Base-by-base conservation (phyloP, 2,329 filamentous ascomycete species). In the Fusarium vanettenii region DNA sequence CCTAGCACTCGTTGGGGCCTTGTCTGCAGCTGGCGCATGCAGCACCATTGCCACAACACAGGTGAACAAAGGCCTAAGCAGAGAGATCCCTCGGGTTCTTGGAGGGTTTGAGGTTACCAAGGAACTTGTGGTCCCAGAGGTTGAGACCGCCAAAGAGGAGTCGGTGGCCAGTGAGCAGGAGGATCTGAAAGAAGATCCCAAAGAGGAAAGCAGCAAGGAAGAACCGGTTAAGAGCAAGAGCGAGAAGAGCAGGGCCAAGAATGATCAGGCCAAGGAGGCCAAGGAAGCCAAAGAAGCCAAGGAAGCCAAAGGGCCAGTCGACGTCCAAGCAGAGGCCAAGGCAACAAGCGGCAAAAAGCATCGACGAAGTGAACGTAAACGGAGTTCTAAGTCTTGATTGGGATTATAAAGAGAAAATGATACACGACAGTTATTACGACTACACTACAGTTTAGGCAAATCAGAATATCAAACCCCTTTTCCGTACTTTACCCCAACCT, bases 341-440 rank as follows among this genome's bases (percentile, higher is more conserved):
- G 68, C 56, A 1, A 70, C 66, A 1, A 72, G 70, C 55, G 56
- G 71, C 64, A 74, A 65, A 50, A 74, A 72, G 50, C 71, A 74
- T 57, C 71, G 71, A 50, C 71, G 71, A 27, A 73, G 71, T 63
- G 71, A 74, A 35, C 71, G 71, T 8, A 73, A 73, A 59, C 71
- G 71, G 6, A 74, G 60, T n/a, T 60, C 73, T 7, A 74, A 74
- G 41, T 74, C 61, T 56, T n/a, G 43, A 48, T 48, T 48, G 5
- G 48, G 4, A n/a, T 29, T 52, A 29, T 8, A 7, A n/a, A 29
- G 25, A 52, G 25, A n/a, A 52, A 4, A 6, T 11, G 9, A 29
- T n/a, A 2, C 16, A 20, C 22, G 29, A 29, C 22, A n/a, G 43
- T 11, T 29, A 11, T 31, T 31, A 10, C 29, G 29, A 10, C 29